Conservation (phyloP, 1,284 basidiomycete species). For the Ganoderma lucidum region DNA sequence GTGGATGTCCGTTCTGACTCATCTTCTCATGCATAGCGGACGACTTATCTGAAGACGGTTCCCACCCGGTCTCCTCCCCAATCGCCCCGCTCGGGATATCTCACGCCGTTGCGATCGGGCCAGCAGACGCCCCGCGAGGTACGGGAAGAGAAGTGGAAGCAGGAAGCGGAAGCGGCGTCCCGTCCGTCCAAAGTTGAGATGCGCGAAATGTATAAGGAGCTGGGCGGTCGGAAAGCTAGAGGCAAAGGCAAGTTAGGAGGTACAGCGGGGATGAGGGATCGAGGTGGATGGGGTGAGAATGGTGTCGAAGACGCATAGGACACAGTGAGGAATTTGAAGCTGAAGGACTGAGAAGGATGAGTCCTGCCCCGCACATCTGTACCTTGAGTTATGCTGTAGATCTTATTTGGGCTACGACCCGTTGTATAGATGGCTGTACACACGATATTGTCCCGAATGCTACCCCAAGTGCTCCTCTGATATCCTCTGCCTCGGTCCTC, state of each 20-base stretch:
- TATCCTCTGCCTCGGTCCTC: background rate
- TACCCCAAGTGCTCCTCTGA: background rate
- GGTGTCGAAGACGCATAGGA: conserved; percentile 24
- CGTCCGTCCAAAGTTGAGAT: conserved; percentile 82
- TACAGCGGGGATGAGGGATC: conserved; percentile 65
- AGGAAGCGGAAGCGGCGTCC: conserved; percentile 59
- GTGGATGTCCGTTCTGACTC: background rate
- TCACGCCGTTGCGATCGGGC: conserved; percentile 61
- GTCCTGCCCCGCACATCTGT: background rate
- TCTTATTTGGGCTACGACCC: conserved; percentile 4
- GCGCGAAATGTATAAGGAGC: conserved; percentile 88
- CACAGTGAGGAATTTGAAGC: conserved; percentile 3
- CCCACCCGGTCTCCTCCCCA: conserved; percentile 53
- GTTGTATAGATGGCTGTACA: conserved; percentile 22
- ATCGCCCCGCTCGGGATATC: conserved; percentile 53
- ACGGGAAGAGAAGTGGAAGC: conserved; percentile 77
- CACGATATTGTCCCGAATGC: background rate
- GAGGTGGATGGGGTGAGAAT: conserved; percentile 38
- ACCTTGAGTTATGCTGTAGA: conserved; percentile 10
- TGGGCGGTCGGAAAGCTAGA: conserved; percentile 82
- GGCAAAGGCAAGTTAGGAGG: conserved; percentile 71
- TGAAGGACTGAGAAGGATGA: background rate
- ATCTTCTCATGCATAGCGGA: conserved; percentile 50
- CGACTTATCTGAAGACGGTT: conserved; percentile 59
- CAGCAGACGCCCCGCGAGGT: conserved; percentile 81